Base-by-base conservation (phyloP, 441 rosid genomes). In the Gossypium lobatum region DNA sequence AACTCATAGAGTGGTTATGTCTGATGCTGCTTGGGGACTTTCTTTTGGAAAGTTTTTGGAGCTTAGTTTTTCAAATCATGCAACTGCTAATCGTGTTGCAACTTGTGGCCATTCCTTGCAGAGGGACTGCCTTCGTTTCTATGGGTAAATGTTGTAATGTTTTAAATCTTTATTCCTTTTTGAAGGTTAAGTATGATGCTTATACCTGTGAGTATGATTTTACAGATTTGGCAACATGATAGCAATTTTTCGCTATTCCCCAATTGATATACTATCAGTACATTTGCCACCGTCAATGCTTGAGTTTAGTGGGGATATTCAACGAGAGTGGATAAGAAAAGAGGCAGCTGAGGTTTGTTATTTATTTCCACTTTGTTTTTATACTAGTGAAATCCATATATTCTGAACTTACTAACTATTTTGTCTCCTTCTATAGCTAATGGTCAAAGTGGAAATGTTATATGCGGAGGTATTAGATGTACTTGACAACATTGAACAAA, bases 31-130 rank as follows among this genome's bases (percentile, higher is more conserved):
- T 2, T 93, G 63, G 63, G 63, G 63, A 63, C 90, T 95, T 71
- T 95, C 98, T 48, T 93, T 95, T 81, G 98, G 98, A 61, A 95
- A 95, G 83, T 95, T 95, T 80, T 81, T 95, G 78, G 98, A 95
- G 73, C 90, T 95, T 79, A 95, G 98, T 83, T 93, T 95, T 84
- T 92, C 98, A 6, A 95, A 95, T 77, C 91, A 95, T 73, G 92
- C 98, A 8, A 95, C 97, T 75, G 98, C 98, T 2, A 92, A 95
- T 80, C 97, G 98, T 71, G 89, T 95, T 80, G 98, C 98, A 18
- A 89, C 92, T 2, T 95, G 98, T 81, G 98, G 98, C 59, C 98
- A 95, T 83, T 95, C 98, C 3, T 86, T 95, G 87, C 98, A 93
- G 78, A 91, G 89, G 75, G 98, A 95, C 79, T 95, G 98, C 78